phyloP scores from a whole-genome alignment of 306 rosid genomes.

The Phaseolus lunatus region DNA sequence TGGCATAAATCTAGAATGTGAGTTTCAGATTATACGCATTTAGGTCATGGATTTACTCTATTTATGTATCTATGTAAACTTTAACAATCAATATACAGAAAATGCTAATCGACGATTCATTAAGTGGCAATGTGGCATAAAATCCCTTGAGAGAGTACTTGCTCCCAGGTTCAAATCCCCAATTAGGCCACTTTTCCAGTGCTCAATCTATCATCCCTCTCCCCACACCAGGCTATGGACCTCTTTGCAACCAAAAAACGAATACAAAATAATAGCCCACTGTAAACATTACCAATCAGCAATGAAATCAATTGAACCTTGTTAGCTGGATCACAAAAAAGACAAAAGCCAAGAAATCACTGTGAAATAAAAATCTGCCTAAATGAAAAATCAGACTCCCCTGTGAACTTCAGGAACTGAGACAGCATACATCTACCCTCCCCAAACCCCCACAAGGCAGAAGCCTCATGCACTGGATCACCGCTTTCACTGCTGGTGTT shows the following conservation, averaged over 20 bases:
- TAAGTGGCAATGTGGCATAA: not conserved
- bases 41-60: not conserved
- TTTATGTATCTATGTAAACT: not conserved
- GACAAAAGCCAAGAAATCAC: not conserved
- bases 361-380: not conserved
- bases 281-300: not conserved
- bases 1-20: constrained; percentile 16
- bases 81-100: not conserved
- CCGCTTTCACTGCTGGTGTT: not conserved
- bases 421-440: constrained; percentile 14
- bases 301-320: constrained; percentile 3
- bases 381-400: constrained; percentile 26
- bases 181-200: not conserved
- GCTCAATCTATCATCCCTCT: not conserved
- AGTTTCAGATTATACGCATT: not conserved
- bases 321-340: constrained; percentile 19
- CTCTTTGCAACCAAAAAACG: not conserved
- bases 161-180: constrained; percentile 4
- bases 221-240: not conserved
- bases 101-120: constrained; percentile 22
- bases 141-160: not conserved
- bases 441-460: not conserved
- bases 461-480: not conserved
- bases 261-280: not conserved
- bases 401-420: not conserved